phyloP scores from a whole-genome alignment of 371 early-diverging fungal species.

The Apophysomyces elegans region DNA sequence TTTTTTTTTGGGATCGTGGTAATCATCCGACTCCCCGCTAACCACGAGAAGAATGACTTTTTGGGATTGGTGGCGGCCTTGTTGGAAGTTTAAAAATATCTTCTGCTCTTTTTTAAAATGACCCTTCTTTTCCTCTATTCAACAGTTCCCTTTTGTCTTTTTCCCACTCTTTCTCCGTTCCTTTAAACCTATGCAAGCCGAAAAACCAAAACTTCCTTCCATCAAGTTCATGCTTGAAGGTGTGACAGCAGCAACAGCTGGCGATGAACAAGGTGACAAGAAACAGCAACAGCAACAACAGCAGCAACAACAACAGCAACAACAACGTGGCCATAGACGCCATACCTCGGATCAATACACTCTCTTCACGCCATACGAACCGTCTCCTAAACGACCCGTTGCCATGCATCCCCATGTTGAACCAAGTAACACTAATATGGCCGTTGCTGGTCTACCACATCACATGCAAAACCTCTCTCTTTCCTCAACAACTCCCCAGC shows the following conservation, averaged over 20 bases:
- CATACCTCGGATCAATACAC: constrained; percentile 22
- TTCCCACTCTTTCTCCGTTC: constrained; percentile 16
- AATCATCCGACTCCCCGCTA: constrained; percentile 12
- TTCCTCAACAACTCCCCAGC: constrained; percentile 15
- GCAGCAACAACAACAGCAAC: background rate
- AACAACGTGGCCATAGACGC: constrained; percentile 25
- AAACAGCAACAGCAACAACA: constrained; percentile 4
- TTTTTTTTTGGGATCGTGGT: constrained; percentile 6
- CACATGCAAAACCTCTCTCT: constrained; percentile 26
- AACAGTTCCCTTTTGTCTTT: constrained; percentile 14
- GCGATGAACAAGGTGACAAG: constrained; percentile 14
- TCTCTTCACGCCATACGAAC: background rate
- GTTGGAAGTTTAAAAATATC: constrained; percentile 9
- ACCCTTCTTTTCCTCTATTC: constrained; percentile 13
- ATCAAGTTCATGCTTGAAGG: constrained; percentile 34
- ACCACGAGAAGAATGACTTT: constrained; percentile 4
- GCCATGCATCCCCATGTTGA: constrained; percentile 3
- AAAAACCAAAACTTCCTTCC: constrained; percentile 31
- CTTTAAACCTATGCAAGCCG: constrained; percentile 22
- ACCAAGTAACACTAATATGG: constrained; percentile 13
- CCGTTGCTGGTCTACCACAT: constrained; percentile 7
- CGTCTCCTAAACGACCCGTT: background rate
- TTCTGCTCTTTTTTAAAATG: constrained; percentile 7
- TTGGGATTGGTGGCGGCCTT: constrained; percentile 7
- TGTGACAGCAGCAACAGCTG: constrained; percentile 3